Evolutionary conservation across 192 early-diverging fungal species (phyloP).

Genomic region (Backusella mclennaniae): DNA sequence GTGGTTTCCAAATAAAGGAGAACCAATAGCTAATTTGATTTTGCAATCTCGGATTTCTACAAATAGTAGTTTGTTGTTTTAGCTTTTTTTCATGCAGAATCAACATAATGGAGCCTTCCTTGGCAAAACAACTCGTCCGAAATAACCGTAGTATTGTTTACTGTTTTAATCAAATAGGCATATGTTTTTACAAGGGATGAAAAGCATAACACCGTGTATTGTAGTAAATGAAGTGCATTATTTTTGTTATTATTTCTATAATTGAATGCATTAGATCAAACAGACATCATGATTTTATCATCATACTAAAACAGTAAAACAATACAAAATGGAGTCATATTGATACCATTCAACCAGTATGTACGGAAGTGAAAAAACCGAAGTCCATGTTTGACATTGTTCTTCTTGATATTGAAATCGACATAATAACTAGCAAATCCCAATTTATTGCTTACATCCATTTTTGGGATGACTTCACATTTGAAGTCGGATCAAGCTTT

Average conservation of each 20-base stretch:
- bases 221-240: too few species aligned
- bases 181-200: neutral
- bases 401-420: too few species aligned
- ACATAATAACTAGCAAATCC: neutral
- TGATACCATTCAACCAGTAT: neutral
- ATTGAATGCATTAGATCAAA: too few species aligned
- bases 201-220: too few species aligned
- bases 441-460: neutral
- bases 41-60: neutral
- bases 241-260: too few species aligned
- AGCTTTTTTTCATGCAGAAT: neutral
- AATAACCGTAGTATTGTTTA: neutral
- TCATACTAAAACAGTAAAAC: neutral
- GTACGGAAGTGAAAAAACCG: neutral
- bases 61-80: slow-evolving; percentile 1
- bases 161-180: neutral
- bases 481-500: neutral
- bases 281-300: neutral
- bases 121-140: neutral
- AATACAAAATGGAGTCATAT: neutral
- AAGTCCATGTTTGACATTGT: neutral
- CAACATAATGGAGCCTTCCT: neutral
- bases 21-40: neutral
- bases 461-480: neutral
- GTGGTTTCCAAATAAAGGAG: neutral